phyloP scores from a whole-genome alignment of 192 early-diverging fungal species.

The Backusella parvicylindrica region DNA sequence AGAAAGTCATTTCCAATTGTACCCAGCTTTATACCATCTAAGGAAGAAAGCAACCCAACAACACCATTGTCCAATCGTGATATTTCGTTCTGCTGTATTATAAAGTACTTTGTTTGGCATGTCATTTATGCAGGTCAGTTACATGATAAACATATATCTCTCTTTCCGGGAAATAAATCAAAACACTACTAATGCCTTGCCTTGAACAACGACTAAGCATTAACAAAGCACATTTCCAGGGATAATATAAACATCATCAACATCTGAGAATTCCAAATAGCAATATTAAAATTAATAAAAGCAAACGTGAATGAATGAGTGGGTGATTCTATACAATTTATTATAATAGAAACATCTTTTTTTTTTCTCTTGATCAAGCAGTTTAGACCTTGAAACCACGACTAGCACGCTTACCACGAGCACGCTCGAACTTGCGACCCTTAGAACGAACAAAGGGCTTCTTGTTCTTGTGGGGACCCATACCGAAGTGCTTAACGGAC shows the following conservation, averaged over 20 bases:
- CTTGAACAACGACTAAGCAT: too few relatives aligned
- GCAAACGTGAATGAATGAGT: not conserved
- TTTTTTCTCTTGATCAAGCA: not conserved
- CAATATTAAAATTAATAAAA: not conserved
- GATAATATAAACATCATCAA: too few relatives aligned
- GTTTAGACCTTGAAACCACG: constrained; percentile 95
- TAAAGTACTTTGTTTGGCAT: too few relatives aligned
- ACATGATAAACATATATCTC: too few relatives aligned
- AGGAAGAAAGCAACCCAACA: too few relatives aligned
- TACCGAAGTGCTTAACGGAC: constrained; percentile 99
- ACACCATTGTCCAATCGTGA: too few relatives aligned
- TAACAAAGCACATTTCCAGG: not conserved
- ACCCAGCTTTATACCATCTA: too few relatives aligned
- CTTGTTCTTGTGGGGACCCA: constrained; percentile 42
- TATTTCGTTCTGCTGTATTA: too few relatives aligned
- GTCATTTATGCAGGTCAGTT: too few relatives aligned
- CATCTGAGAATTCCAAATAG: not conserved
- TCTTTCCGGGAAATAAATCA: too few relatives aligned
- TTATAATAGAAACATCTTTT: not conserved
- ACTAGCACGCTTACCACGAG: constrained; percentile 99
- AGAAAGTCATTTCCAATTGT: too few relatives aligned
- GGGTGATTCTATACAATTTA: not conserved
- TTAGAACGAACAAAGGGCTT: constrained; percentile 95
- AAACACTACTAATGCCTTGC: not conserved
- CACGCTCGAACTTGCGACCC: constrained; percentile 99